Base-by-base conservation (phyloP, 306 rosid genomes). In the Adenanthera pavonina region DNA sequence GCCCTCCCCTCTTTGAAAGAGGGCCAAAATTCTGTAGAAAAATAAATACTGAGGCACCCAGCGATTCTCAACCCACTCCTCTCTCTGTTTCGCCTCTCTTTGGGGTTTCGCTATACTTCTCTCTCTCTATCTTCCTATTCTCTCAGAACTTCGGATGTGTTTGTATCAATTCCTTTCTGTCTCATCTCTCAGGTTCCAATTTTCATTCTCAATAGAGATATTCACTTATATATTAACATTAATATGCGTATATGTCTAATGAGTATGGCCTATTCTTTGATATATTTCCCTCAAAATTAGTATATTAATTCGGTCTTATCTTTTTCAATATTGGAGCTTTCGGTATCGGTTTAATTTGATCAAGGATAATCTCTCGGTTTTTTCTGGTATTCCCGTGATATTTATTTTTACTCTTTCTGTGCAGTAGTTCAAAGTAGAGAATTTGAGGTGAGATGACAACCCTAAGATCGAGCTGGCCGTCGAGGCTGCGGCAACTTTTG, bases 381-480 rank as follows among this genome's bases (percentile, higher is more conserved):
- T 61, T 60, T 35, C 15, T 16, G 33, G 49, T 36, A 14, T 16
- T 2, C 36, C 33, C 54, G 64, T 71, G 65, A 59, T 59, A 40
- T 74, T 48, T 17, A 40, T 67, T 66, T 70, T 56, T 48, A 59
- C 47, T 69, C 4, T 43, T 46, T 53, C 61, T 62, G 69, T 61
- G 79, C 85, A 81, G 89, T 85, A 85, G 93, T 85, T 80, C 74
- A 59, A 78, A 88, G 90, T 90, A 83, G 89, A 82, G 92, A 85
- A 84, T 85, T 80, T 78, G 93, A 75, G 90, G 89, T 82, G 89
- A 84, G 89, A 94, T 94, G 98, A 72, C 91, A 77, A 78, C 97
- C 78, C 83, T 85, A 72, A 87, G 95, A 90, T 89, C 97, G 78
- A 89, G 89, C 84, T 90, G 94, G 92, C 98, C 97, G 73, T 94